phyloP scores from a whole-genome alignment of 768 basidiomycete genomes.

The Steccherinum ochraceum region DNA sequence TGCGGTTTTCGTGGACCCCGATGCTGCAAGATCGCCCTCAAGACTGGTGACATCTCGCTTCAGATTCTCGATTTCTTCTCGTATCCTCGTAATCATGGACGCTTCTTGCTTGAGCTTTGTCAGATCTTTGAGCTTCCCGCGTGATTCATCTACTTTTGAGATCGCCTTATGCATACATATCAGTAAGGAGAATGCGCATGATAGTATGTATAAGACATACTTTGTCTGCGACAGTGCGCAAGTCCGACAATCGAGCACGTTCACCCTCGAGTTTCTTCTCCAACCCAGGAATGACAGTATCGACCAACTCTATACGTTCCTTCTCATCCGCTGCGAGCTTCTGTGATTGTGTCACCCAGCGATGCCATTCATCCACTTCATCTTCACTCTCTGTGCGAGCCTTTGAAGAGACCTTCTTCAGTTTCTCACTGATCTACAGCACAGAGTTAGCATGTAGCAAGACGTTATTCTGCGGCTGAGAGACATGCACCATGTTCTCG shows the following conservation, averaged over 20 bases:
- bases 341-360: conserved; percentile 50
- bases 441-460: background rate
- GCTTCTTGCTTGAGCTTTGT: conserved; percentile 55
- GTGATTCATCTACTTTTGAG: conserved; percentile 46
- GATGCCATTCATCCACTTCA: conserved; percentile 56
- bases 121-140: conserved; percentile 57
- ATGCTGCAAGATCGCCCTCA: conserved; percentile 61
- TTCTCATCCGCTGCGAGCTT: conserved; percentile 51
- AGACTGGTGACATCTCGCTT: conserved; percentile 54
- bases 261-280: conserved; percentile 55
- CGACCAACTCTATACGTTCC: conserved; percentile 46
- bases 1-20: conserved; percentile 74
- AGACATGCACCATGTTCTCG: conserved; percentile 58
- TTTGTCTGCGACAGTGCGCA: conserved; percentile 53
- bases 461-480: too few relatives aligned
- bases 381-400: conserved; percentile 33
- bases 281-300: conserved; percentile 58
- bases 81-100: conserved; percentile 48
- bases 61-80: conserved; percentile 52
- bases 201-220: conserved; percentile 30
- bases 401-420: conserved; percentile 50
- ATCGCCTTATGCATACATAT: conserved; percentile 17
- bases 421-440: conserved; percentile 54
- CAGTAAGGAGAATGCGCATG: conserved; percentile 1
- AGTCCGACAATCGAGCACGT: conserved; percentile 47